Evolutionary conservation across 2,329 filamentous ascomycete genomes (phyloP), one percentile per base, ranked within the genome.

Genomic region (Diaporthe australafricana): DNA sequence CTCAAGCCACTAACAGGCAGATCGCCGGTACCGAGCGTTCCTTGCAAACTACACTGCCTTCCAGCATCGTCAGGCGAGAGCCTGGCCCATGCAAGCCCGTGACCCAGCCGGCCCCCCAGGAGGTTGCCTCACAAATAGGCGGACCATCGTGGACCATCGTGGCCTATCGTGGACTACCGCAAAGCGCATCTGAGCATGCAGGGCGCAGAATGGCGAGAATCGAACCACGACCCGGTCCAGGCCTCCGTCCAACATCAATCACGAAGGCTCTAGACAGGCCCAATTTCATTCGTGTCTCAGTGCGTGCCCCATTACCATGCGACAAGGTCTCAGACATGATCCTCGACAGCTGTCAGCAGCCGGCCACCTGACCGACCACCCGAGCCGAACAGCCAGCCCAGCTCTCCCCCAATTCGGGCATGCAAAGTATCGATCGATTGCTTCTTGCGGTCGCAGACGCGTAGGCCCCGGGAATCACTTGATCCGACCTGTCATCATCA

Each of bases 301-400:
- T 38, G n/a, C n/a, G n/a, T n/a, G n/a, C n/a, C 42, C 60, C 57
- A 42, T 22, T 60, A 30, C 42, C 53, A 60, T 47, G 38, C 52
- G 66, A 57, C 42, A 38, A n/a, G 55, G 66, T 69, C 66, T 69
- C 53, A 69, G 30, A 60, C 66, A 60, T 68, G 66, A 60, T 69
- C 53, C 20, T 69, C 66, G 53, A 60, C 53, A 69, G 42, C 40
- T 45, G 53, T 40, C 53, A 30, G 53, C 27, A 42, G 30, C 53
- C 40, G 40, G 66, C 30, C 53, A 32, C 22, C 30, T 22, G 35
- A 11, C 45, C 52, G 48, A 40, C 30, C 52, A 68, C 40, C 25
- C 48, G 38, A 48, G 27, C 30, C 14, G 14, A 42, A 17, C 20
- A 22, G 42, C 30, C 42, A 50, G 66, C n/a, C 30, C 17, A 22